A percentile compares a stretch with the other conserved stretches of the same genome.
Evolutionary conservation across 257 asterid genomes (phyloP).

Genomic region (Penstemon newberryi): DNA sequence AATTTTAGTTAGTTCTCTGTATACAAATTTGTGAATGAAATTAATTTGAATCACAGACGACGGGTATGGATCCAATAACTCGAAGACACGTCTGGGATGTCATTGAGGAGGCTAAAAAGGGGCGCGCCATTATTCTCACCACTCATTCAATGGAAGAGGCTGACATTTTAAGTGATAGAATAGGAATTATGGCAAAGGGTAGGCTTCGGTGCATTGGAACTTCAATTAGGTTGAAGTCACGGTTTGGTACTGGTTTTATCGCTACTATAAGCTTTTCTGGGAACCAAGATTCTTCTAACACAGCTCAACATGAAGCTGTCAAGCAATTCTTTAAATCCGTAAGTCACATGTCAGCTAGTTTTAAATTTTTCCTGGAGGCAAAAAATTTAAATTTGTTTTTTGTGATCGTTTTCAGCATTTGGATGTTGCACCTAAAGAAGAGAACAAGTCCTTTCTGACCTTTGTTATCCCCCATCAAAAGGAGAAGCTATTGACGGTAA

Average conservation of each 20-base stretch:
- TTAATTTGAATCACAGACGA: slow-evolving; percentile 53
- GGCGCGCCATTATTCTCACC: slow-evolving; percentile 86
- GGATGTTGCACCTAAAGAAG: slow-evolving; percentile 80
- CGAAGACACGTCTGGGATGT: slow-evolving; percentile 97
- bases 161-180: slow-evolving; percentile 84
- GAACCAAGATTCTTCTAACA: slow-evolving; percentile 38
- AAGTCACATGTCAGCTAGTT: slow-evolving; percentile 35
- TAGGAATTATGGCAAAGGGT: slow-evolving; percentile 98
- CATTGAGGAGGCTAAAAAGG: slow-evolving; percentile 80
- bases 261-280: slow-evolving; percentile 78
- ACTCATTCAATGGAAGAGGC: slow-evolving; percentile 99
- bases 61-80: slow-evolving; percentile 97
- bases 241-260: slow-evolving; percentile 87
- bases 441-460: slow-evolving; percentile 74
- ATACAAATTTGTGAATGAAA: slow-evolving; percentile 14
- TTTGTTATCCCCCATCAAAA: slow-evolving; percentile 85
- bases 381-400: slow-evolving; percentile 20
- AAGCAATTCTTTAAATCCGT: slow-evolving; percentile 76
- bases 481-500: slow-evolving; percentile 83
- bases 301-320: slow-evolving; percentile 58
- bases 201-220: slow-evolving; percentile 97
- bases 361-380: slow-evolving; percentile 11
- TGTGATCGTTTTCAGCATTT: slow-evolving; percentile 46
- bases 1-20: background rate
- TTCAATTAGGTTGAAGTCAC: slow-evolving; percentile 85